These are phyloP conservation scores for Basipetospora chlamydospora DNA, from an alignment of 2,329 filamentous ascomycete genomes.

Conservation along the genomic window DNA sequence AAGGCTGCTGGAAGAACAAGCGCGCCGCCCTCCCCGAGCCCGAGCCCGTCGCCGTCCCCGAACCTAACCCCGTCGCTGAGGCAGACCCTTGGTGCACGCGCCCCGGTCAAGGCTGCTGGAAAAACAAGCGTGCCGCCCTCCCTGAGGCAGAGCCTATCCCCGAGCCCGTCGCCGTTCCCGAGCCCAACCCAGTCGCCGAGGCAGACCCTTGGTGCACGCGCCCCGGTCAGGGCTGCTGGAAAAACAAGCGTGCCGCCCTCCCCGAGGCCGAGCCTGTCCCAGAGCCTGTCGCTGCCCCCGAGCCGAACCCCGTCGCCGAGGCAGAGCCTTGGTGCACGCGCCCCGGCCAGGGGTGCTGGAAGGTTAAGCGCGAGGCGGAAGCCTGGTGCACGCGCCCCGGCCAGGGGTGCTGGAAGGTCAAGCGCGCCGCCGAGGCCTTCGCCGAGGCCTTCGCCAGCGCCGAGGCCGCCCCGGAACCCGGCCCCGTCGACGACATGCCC, in stretches of 20 bases:
- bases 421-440: constrained; percentile 14
- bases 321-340: constrained; percentile 20
- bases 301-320: constrained; percentile 9
- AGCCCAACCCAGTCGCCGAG: too few relatives aligned
- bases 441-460: constrained; percentile 15
- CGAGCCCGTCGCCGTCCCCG: constrained; percentile 11
- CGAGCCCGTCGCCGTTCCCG: constrained; percentile 15
- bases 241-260: constrained; percentile 17
- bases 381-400: constrained; percentile 16
- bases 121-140: constrained; percentile 25
- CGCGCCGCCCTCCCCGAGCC: constrained; percentile 20
- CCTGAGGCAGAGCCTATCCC: constrained; percentile 14
- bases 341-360: constrained; percentile 25
- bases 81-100: constrained; percentile 19
- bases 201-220: constrained; percentile 14
- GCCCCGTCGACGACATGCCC: constrained; percentile 13
- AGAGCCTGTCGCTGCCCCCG: constrained; percentile 20
- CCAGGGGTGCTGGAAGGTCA: constrained; percentile 23
- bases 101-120: constrained; percentile 26
- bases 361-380: constrained; percentile 20
- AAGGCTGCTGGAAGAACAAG: constrained; percentile 28
- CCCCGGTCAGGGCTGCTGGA: constrained; percentile 22
- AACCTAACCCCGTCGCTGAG: constrained; percentile 9
- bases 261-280: constrained; percentile 15
- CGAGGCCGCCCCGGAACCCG: constrained; percentile 2